Evolutionary conservation across 805 yeast species (phyloP), one percentile per base, ranked within the genome.

Genomic region (Zygotorulaspora danielsina): DNA sequence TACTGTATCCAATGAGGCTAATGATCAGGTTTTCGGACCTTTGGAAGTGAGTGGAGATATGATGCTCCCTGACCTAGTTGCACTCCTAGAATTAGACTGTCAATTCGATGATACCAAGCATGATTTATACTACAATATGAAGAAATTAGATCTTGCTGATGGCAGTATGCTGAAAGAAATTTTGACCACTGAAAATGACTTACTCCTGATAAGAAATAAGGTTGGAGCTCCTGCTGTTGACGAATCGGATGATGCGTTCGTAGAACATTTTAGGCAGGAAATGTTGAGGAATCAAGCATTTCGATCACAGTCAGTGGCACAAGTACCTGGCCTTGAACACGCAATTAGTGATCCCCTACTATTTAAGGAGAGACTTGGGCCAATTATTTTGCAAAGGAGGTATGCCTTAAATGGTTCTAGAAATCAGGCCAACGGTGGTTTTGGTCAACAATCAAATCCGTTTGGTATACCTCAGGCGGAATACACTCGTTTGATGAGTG

Each of bases 71-170:
- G 96, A 88, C 57, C 72, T 89, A 48, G 71, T 75, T 43, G 94
- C 90, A 0, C 78, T 81, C 47, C 55, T 88, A 7, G 81, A 80
- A 44, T 77, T 81, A 1, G 95, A 86, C 53, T 72, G 87, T 6
- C 71, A 67, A 10, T 71, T 81, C 36, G 64, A 67, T 8, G 63
- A 72, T 3, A 51, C 56, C 0, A 51, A 63, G 11, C 84, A 81
- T 53, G 59, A 66, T n/a, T 50, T 86, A 33, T 55, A 66, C 16
- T 67, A 66, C 50, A 71, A 79, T 45, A 72, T 73, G 42, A 63
- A 64, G 18, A 52, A 61, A 4, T 49, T 84, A 24, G 50, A 50
- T 10, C 34, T 40, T 3, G 40, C 49, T 2, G 63, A 58, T 5
- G 35, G 55, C 3, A 58, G 56, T 32, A 63, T 76, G 1, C 61